Evolutionary conservation across 345 rosid genomes (phyloP).

Genomic region (Brassica nigra): DNA sequence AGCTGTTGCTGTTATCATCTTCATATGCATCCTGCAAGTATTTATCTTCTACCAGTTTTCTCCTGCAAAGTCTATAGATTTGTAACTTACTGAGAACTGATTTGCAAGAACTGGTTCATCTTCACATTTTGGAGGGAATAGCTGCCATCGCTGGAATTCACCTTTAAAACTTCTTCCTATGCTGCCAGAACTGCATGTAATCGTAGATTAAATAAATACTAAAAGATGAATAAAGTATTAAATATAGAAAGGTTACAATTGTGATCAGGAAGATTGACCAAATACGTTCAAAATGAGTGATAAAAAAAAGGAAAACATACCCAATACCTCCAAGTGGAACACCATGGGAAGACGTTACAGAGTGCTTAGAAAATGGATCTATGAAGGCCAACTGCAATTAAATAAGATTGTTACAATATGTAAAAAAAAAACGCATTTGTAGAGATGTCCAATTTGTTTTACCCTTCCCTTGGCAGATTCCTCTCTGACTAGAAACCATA

Average conservation of each 20-base stretch:
- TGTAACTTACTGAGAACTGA: slow-evolving; percentile 90
- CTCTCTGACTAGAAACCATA: slow-evolving; percentile 60
- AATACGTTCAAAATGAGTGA: not conserved
- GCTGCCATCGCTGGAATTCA: slow-evolving; percentile 87
- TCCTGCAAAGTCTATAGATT: slow-evolving; percentile 13
- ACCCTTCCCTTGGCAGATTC: slow-evolving; percentile 72
- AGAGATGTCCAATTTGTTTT: slow-evolving; percentile 23
- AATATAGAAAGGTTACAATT: not conserved
- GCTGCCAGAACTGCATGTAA: slow-evolving; percentile 67
- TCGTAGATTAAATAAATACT: not conserved
- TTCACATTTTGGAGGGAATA: slow-evolving; percentile 75
- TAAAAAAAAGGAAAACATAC: slow-evolving; percentile 46
- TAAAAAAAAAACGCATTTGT: slow-evolving; percentile 1
- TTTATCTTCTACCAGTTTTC: not conserved
- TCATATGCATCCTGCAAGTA: not conserved
- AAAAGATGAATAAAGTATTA: not conserved
- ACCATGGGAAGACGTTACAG: slow-evolving; percentile 63
- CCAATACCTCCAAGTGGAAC: slow-evolving; percentile 90
- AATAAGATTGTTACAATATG: slow-evolving; percentile 4
- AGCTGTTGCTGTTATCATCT: not conserved
- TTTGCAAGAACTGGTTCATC: slow-evolving; percentile 76
- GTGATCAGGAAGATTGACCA: not conserved
- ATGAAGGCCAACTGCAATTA: slow-evolving; percentile 53
- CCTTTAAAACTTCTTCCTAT: slow-evolving; percentile 90
- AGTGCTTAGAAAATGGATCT: slow-evolving; percentile 67